A percentile compares a stretch with the other conserved stretches of the same genome.
Conservation (phyloP, 441 rosid genomes). For the Gossypium schwendimanii region DNA sequence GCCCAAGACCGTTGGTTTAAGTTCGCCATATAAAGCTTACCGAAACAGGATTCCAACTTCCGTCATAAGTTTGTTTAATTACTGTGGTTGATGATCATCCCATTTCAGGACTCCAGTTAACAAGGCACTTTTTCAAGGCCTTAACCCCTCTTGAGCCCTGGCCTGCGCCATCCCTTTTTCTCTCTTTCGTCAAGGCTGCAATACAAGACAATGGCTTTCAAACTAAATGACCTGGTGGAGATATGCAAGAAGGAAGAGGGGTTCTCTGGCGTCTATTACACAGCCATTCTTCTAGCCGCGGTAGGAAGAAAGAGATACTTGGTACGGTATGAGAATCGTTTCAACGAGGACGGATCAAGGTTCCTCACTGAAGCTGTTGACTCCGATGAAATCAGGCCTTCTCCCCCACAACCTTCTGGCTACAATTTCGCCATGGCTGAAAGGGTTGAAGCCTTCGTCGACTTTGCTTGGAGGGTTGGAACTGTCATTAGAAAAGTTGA, state of each 20-base stretch:
- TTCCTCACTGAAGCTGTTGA: slow-evolving; percentile 15
- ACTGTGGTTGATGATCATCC: background rate
- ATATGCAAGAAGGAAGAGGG: slow-evolving; percentile 21
- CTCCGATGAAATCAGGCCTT: slow-evolving; percentile 21
- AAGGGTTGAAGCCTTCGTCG: slow-evolving; percentile 23
- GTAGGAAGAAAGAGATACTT: slow-evolving; percentile 18
- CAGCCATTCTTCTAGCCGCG: slow-evolving; percentile 21
- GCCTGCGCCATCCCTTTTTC: background rate
- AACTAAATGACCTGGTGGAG: slow-evolving; percentile 14
- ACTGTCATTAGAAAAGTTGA: slow-evolving; percentile 17
- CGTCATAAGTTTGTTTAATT: background rate
- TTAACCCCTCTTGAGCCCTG: background rate
- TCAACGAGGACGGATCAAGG: slow-evolving; percentile 13
- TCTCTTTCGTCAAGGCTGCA: background rate
- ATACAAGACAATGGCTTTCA: slow-evolving; percentile 14
- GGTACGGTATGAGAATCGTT: slow-evolving; percentile 23
- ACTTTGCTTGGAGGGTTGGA: slow-evolving; percentile 18
- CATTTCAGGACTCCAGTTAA: background rate
- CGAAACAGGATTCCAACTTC: background rate
- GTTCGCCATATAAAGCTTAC: background rate
- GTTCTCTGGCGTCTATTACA: slow-evolving; percentile 13
- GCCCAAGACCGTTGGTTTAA: background rate
- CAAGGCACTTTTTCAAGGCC: background rate
- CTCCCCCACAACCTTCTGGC: slow-evolving; percentile 9
- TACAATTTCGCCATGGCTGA: slow-evolving; percentile 5